phyloP scores from a whole-genome alignment of 192 early-diverging fungal genomes.

The Lunasporangiospora selenospora region DNA sequence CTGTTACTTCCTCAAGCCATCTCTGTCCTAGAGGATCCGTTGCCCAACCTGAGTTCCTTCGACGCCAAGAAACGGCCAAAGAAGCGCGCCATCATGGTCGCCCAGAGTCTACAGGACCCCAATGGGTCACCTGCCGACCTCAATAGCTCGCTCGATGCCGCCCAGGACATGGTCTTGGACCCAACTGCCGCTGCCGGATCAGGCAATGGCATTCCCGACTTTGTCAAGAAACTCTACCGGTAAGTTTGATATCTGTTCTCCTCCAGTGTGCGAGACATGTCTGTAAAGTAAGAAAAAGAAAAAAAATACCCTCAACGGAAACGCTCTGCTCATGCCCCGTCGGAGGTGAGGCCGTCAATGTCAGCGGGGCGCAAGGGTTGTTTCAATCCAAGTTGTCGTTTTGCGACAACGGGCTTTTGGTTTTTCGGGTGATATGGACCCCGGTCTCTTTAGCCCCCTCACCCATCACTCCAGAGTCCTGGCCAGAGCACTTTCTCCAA shows the following conservation, averaged over 20 bases:
- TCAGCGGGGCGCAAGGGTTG: background rate
- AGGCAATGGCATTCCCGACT: slow-evolving; percentile 60
- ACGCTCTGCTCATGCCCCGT: background rate
- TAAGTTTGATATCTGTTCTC: slow-evolving; percentile 11
- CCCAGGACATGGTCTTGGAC: background rate
- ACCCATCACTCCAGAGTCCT: background rate
- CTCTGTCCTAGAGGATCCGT: too few relatives aligned
- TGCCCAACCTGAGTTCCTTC: slow-evolving; percentile 36
- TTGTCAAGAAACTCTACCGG: slow-evolving; percentile 69
- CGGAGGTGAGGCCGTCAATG: background rate
- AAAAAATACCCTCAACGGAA: background rate
- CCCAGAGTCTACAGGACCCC: slow-evolving; percentile 17
- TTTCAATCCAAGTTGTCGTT: background rate
- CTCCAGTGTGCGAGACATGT: background rate
- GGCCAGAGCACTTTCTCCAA: background rate
- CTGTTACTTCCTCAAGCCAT: too few relatives aligned
- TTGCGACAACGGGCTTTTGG: background rate
- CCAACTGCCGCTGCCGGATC: background rate
- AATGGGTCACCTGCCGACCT: background rate
- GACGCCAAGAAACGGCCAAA: slow-evolving; percentile 30
- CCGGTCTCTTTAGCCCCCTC: background rate
- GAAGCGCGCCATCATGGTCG: slow-evolving; percentile 37
- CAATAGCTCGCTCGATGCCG: slow-evolving; percentile 2
- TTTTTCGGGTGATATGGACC: background rate
- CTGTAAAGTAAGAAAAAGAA: background rate